Evolutionary conservation across 2,329 filamentous ascomycete genomes (phyloP), one percentile per base, ranked within the genome.

Genomic region (Fusarium multiceps): DNA sequence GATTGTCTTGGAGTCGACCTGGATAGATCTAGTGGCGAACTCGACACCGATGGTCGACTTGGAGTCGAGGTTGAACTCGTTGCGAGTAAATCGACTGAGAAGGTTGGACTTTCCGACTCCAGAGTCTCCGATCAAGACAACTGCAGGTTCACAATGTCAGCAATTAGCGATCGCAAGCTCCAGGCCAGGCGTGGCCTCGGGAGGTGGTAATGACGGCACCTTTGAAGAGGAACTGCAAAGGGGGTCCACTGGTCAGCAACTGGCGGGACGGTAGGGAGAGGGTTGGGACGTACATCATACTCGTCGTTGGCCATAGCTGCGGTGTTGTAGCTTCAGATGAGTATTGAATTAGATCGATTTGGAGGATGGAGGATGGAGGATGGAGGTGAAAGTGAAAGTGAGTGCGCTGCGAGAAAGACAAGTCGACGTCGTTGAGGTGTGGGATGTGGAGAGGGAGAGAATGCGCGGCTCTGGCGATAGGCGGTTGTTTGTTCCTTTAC

Each of bases 61-160:
- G 82, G 95, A 97, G 85, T 99, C 96, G 74, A 98, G 89, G 85
- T 98, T 98, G 92, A 99, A 99, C 85, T 99, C 96, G 84, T 99
- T 98, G 81, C 96, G 94, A 77, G 96, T 98, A 89, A 99, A 99
- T 84, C 97, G 93, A 85, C 94, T 98, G 85, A 99, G 88, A 77
- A 99, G 93, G 86, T 99, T 99, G 87, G 96, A 99, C 88, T 99
- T 99, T 87, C 96, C 96, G 84, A 99, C 96, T 78, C 96, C 96
- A 75, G 94, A 98, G 86, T 99, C 96, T 89, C 96, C 96, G 82
- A 99, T 99, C 82, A 99, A 88, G 81, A 99, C 96, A 81, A 98
- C 95, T 97, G 79, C 71, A 71, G 65, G 63, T 62, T 69, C 55
- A 49, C 60, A 46, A 55, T 60, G 77, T 81, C 74, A 82, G 79